Evolutionary conservation across 2,329 filamentous ascomycete species (phyloP), one percentile per base, ranked within the genome.

Genomic region (Alternaria ethzedia): DNA sequence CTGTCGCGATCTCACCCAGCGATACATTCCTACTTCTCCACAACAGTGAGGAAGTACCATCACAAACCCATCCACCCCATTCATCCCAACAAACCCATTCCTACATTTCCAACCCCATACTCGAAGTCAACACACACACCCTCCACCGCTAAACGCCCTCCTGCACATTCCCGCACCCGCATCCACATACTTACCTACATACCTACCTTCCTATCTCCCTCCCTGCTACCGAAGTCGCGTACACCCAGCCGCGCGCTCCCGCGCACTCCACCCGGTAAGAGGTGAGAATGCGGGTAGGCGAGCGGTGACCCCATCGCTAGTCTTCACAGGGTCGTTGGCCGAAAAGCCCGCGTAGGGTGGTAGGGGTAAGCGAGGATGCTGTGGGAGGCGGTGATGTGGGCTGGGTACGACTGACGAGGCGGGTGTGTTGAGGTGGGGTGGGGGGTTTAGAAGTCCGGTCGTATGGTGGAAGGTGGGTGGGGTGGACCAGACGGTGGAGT

Each of bases 271-370:
- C 47, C 25, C 23, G 17, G 32, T 44, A 55, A 25, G 21, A 36
- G 55, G 36, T 23, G 51, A 46, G 49, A 56, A 61, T 70, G 61
- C 57, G 55, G 52, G 62, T 46, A 61, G 52, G 54, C 52, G 52
- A 30, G 41, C 25, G 30, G 44, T 46, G 44, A 21, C 44, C 44
- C 20, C 20, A 23, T 21, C 0, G 12, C 44, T 25, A 23, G 44
- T 23, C 21, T n/a, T 25, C 17, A 26, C 45, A 25, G 21, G 45
- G 45, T 47, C 45, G 13, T 26, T 47, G 13, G 45, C 13, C 45
- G 15, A 47, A 30, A 32, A 20, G 49, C 17, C n/a, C 49, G 49
- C 49, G 20, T 51, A 51, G 49, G 12, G 17, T 12, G 12, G 47
- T 51, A 32, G 26, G 47, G 47, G 47, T 51, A 51, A 30, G 28